These are phyloP conservation scores for Cystobasidium pallidum DNA, from an alignment of 1,284 basidiomycete species.

Conservation along the genomic window DNA sequence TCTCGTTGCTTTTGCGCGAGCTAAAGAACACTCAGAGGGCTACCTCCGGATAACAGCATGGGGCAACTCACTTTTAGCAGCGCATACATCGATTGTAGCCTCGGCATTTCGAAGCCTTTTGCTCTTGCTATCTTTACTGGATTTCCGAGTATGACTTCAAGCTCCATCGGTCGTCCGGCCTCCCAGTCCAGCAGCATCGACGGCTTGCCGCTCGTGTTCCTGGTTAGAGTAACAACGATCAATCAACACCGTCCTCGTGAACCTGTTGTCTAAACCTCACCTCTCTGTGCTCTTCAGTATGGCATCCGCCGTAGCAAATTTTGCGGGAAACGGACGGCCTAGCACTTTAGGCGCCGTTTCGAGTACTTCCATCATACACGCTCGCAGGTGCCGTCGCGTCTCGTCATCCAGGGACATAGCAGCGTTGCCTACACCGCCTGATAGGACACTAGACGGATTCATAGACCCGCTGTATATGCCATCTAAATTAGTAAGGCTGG, in stretches of 20 bases:
- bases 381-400: constrained; percentile 56
- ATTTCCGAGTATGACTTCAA: constrained; percentile 57
- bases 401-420: constrained; percentile 57
- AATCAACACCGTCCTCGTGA: not conserved
- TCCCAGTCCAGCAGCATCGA: constrained; percentile 60
- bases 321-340: constrained; percentile 54
- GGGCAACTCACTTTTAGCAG: constrained; percentile 53
- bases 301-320: constrained; percentile 56
- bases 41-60: too few relatives aligned
- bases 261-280: not conserved
- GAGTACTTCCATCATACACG: constrained; percentile 59
- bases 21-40: not conserved
- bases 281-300: constrained; percentile 57
- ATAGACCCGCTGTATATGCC: constrained; percentile 57
- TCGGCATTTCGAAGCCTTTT: constrained; percentile 57
- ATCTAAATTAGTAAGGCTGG: not conserved
- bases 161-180: constrained; percentile 56
- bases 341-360: constrained; percentile 56
- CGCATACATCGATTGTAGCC: constrained; percentile 59
- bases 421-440: constrained; percentile 57
- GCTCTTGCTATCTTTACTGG: constrained; percentile 55
- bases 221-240: not conserved
- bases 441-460: constrained; percentile 59
- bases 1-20: constrained; percentile 29
- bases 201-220: constrained; percentile 57